Percentiles rank a stretch among this genome's conserved stretches.
These are phyloP conservation scores for Daldinia vernicosa DNA, from an alignment of 495 filamentous ascomycete genomes.

Conservation along the genomic window DNA sequence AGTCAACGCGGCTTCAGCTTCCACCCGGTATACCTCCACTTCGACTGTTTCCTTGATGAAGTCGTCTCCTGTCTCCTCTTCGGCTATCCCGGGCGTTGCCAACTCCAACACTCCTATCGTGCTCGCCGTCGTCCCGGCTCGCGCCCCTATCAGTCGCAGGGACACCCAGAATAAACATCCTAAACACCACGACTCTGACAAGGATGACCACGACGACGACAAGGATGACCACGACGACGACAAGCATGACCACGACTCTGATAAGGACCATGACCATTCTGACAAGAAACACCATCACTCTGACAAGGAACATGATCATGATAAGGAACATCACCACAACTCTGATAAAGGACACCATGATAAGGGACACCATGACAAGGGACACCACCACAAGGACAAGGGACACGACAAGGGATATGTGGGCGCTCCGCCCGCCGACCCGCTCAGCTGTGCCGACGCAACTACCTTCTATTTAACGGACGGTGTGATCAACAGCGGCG, in stretches of 20 bases:
- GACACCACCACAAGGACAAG: neutral
- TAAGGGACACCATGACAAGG: too few relatives aligned
- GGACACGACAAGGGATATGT: conserved; percentile 16
- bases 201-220: neutral
- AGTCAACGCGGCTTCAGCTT: conserved; percentile 20
- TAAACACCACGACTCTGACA: neutral
- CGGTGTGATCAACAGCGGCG: conserved; percentile 7
- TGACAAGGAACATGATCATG: too few relatives aligned
- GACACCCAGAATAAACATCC: neutral
- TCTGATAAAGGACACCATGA: too few relatives aligned
- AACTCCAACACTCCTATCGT: conserved; percentile 7
- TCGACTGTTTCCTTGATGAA: conserved; percentile 1
- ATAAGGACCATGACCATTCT: too few relatives aligned
- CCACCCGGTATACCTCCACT: neutral
- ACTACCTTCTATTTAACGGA: conserved; percentile 15
- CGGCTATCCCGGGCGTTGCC: conserved; percentile 12
- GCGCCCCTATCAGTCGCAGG: neutral
- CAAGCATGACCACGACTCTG: too few relatives aligned
- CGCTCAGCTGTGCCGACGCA: conserved; percentile 14
- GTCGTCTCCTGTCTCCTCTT: neutral
- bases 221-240: too few relatives aligned
- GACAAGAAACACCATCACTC: too few relatives aligned
- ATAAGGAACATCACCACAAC: too few relatives aligned
- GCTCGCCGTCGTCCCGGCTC: conserved; percentile 17
- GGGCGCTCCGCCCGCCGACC: conserved; percentile 8